Base-by-base conservation (phyloP, 352 stramenopile genomes). In the Aphanomyces invadans region DNA sequence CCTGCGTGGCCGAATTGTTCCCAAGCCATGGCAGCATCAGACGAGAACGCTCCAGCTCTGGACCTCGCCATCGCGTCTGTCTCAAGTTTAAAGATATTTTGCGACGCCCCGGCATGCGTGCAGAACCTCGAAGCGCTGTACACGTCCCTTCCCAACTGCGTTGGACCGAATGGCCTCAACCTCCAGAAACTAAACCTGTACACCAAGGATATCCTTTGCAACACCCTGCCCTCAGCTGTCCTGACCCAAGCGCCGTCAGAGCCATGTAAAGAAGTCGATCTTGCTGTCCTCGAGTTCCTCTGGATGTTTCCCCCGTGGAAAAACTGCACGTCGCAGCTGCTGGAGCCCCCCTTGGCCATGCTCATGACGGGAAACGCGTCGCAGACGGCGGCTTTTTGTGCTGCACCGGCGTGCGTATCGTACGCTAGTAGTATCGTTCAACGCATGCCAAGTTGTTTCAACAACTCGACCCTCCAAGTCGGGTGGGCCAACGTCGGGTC, bases 1-100 rank as follows among this genome's bases (percentile, higher is more conserved):
- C 55, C 55, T 11, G n/a, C 55, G 3, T 63, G 55, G 55, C 17
- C 36, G 21, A 63, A 63, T 29, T 63, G 55, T 29, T 48, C 55
- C 26, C 11, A 28, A 15, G 55, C 55, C 4, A 42, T 42, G 36
- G 36, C 7, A 15, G 36, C 36, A 15, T 42, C 36, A 7, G 36
- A 42, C 15, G 36, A 7, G 36, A 42, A 7, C 15, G 36, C 36
- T 42, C 36, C 36, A 42, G 36, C 36, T 7, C 42, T 63, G 1
- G 9, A 29, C 42, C n/a, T 26, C 15, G 26, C 55, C 10, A 11
- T 33, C 0, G 28, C 17, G 12, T 33, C 55, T 19, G n/a, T 48
- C 23, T 19, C 31, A 11, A 19, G 42, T 2, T 33, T 63, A 7
- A 33, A 26, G 11, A 29, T 26, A 33, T 63, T 63, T 46, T 63